These are phyloP conservation scores for Pythium pyrilobum DNA, from an alignment of 352 stramenopile genomes.

Conservation along the genomic window DNA sequence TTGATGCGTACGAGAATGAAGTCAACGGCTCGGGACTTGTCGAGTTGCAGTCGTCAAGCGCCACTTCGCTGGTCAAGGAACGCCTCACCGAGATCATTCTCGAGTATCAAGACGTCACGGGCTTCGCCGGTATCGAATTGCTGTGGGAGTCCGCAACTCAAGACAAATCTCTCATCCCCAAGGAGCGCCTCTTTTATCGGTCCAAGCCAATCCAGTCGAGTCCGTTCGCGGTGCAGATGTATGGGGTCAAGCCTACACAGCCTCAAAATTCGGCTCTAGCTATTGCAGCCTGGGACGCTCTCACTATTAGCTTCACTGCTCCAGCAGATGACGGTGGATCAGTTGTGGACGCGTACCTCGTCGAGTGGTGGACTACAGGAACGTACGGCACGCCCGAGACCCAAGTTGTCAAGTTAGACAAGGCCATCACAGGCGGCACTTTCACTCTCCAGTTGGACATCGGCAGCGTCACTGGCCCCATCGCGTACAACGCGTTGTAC, in stretches of 20 bases:
- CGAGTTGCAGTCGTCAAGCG: constrained; percentile 12
- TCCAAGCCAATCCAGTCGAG: constrained; percentile 49
- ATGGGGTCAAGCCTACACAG: constrained; percentile 48
- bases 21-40: constrained; percentile 5
- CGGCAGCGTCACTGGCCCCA: constrained; percentile 40
- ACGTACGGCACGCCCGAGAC: constrained; percentile 49
- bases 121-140: constrained; percentile 75
- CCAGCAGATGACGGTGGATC: constrained; percentile 85
- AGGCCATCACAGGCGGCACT: constrained; percentile 62
- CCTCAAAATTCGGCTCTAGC: constrained; percentile 34
- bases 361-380: constrained; percentile 82
- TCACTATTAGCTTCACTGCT: constrained; percentile 83
- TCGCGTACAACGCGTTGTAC: constrained; percentile 48
- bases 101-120: constrained; percentile 92
- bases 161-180: constrained; percentile 80
- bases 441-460: constrained; percentile 74
- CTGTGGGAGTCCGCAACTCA: constrained; percentile 89
- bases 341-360: constrained; percentile 72
- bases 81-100: constrained; percentile 47
- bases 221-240: constrained; percentile 55
- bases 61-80: constrained; percentile 17
- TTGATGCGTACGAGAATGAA: constrained; percentile 82
- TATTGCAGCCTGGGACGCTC: constrained; percentile 42
- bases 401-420: constrained; percentile 86
- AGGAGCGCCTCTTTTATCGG: constrained; percentile 81